These are phyloP conservation scores for Alternaria triticina DNA, from an alignment of 2,329 filamentous ascomycete genomes.

Conservation along the genomic window DNA sequence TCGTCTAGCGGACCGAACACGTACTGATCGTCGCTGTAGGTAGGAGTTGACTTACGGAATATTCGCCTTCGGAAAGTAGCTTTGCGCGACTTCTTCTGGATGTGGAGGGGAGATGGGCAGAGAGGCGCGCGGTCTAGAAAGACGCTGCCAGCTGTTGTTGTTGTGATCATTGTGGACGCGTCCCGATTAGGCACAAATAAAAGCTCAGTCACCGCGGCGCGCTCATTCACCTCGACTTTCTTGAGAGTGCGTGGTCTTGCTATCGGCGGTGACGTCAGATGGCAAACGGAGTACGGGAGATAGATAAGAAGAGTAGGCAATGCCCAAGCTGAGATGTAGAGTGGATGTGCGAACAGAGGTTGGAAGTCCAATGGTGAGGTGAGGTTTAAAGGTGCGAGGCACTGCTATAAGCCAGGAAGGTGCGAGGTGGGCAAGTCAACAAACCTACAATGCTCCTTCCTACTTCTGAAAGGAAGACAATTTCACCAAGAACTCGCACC, in stretches of 20 bases:
- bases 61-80: constrained; percentile 34
- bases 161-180: constrained; percentile 20
- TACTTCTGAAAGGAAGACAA: neutral
- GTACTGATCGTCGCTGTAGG: constrained; percentile 7
- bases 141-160: constrained; percentile 6
- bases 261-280: neutral
- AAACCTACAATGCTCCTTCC: neutral
- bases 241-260: neutral
- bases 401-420: neutral
- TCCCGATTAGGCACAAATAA: constrained; percentile 10
- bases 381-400: neutral
- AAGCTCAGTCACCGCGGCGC: constrained; percentile 10
- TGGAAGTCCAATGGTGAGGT: neutral
- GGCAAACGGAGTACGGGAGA: neutral
- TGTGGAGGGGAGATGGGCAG: constrained; percentile 37
- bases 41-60: constrained; percentile 29
- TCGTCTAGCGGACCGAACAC: constrained; percentile 40
- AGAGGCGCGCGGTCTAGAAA: constrained; percentile 22
- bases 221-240: constrained; percentile 11
- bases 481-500: neutral
- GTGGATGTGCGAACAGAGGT: neutral
- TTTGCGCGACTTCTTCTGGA: constrained; percentile 37
- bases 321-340: neutral
- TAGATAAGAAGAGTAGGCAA: constrained; percentile 11
- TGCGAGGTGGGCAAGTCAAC: constrained; percentile 1